Base-by-base conservation (phyloP, 352 stramenopile genomes). In the Pythium angustatum region DNA sequence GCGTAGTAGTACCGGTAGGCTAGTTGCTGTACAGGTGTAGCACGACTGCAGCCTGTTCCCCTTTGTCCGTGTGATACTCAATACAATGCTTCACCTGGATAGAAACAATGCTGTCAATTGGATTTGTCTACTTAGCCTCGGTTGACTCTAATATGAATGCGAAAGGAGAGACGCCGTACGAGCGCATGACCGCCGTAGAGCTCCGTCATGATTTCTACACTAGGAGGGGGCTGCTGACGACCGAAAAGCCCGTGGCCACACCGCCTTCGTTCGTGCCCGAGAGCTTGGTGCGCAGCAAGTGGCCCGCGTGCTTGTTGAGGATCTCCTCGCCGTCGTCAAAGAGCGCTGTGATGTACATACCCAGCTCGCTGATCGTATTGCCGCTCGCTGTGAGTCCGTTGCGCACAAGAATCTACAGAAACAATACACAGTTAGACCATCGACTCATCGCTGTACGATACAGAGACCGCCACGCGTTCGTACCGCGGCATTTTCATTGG, bases 181-280 rank as follows among this genome's bases (percentile, higher is more conserved):
- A 19, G 26, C 17, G 17, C 40, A 8, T 7, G 14, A 21, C 38
- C 9, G 3, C n/a, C 40, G 40, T 47, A 47, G 40, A 47, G 40
- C 26, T 47, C 14, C n/a, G 5, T 24, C 27, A 27, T 31, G 14
- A 19, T 45, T n/a, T 33, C 17, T 62, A 93, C 28, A 96, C 71
- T 19, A 98, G 72, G 24, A 97, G 63, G 2, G 93, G 91, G 31
- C 85, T 96, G 77, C 93, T 96, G 33, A 98, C 75, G 28, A 98
- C 92, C 2, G 95, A 96, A 73, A 97, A 98, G 21, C 95, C 95
- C 17, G 94, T 96, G 11, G 93, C 94, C 19, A 98, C 95, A 47
- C 97, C 97, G 63, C 97, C 97, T 85, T 99, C 97, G 75, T 99
- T 91, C 3, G 96, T 96, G n/a, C 87, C 88, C 10, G 83, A 90